Evolutionary conservation across 2,329 filamentous ascomycete genomes (phyloP), one percentile per base, ranked within the genome.

Genomic region (Botryotinia globosa): DNA sequence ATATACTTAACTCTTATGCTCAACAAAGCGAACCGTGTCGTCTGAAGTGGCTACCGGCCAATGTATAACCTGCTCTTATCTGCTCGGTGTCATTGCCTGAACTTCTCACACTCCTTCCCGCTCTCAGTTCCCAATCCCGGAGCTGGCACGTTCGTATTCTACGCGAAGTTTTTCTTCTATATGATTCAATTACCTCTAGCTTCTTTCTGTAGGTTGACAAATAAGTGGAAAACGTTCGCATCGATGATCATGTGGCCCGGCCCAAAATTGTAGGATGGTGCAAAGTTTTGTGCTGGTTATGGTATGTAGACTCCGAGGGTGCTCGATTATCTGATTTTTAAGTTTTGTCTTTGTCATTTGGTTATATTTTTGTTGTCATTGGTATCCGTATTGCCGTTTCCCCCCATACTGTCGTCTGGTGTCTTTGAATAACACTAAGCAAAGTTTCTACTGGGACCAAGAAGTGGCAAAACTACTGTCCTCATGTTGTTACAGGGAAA

Each of bases 91-190:
- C 18, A 32, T 22, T 58, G 9, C 18, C 51, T 18, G 29, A 58
- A 34, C 8, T 58, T 18, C 18, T 12, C 8, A 34, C 9, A 32
- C 29, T 58, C 12, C 3, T 34, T 58, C 9, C 16, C 9, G 8
- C 2, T n/a, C 5, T 5, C 3, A 54, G 48, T 0, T 1, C 1
- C 48, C 5, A 5, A 25, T 2, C 12, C 5, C 5, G 25, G 12
- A 54, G 5, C 48, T 54, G 9, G 12, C 25, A 54, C 3, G 6
- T n/a, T 54, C 12, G 1, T 7, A 54, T 54, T 5, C n/a, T 29
- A 18, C n/a, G 18, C n/a, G 29, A 18, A 56, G 0, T 9, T 18
- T 3, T 16, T 29, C 51, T 3, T 18, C 14, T 4, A 29, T 56
- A 18, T 29, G 18, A 18, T 5, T 34, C 34, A 34, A 6, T 29